Evolutionary conservation across 2,329 filamentous ascomycete species (phyloP).

Genomic region (Trichoderma atroviride): DNA sequence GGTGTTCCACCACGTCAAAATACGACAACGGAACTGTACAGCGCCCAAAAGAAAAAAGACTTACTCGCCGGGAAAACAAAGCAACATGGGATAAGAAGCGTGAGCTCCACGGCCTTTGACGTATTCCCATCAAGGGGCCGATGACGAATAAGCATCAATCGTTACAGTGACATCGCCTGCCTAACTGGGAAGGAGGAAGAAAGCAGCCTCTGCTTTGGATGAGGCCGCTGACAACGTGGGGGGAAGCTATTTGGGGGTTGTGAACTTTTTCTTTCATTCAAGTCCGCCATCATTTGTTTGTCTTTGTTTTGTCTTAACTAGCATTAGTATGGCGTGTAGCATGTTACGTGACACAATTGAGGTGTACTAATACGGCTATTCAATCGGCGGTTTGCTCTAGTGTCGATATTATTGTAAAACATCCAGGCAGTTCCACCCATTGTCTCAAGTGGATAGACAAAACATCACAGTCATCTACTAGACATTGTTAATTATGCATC

Average conservation of each 20-base stretch:
- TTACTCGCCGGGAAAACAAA: background rate
- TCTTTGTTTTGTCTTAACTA: background rate
- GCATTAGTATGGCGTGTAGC: background rate
- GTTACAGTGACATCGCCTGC: conserved; percentile 24
- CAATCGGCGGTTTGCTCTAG: background rate
- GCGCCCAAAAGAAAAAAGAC: background rate
- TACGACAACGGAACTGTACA: background rate
- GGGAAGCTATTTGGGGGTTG: conserved; percentile 13
- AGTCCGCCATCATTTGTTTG: background rate
- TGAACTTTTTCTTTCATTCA: background rate
- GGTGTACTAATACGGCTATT: background rate
- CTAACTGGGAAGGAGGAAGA: conserved; percentile 23
- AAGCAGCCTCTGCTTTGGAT: background rate
- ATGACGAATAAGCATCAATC: conserved; percentile 21
- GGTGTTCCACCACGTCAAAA: background rate
- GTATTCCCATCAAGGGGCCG: background rate
- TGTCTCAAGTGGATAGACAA: background rate
- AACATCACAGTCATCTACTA: background rate
- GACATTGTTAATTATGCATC: background rate
- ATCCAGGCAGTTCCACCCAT: background rate
- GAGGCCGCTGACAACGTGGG: conserved; percentile 25
- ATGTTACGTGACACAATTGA: conserved; percentile 12
- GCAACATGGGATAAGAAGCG: background rate
- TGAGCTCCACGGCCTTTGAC: background rate
- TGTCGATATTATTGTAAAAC: background rate